Conservation (phyloP, 305 asterid genomes). For the Fraxinus ornus region DNA sequence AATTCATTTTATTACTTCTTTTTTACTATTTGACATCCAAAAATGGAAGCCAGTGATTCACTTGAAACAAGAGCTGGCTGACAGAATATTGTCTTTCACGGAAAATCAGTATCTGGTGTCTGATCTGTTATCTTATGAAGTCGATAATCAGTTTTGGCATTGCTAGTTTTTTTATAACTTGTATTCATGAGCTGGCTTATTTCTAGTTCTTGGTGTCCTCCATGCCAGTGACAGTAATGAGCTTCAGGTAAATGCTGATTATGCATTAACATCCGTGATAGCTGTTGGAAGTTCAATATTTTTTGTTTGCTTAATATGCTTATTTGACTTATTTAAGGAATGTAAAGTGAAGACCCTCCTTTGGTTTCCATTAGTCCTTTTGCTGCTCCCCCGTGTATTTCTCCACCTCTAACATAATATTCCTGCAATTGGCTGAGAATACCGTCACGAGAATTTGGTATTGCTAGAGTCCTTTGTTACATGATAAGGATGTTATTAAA, state of each 20-base stretch:
- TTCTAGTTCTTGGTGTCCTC: background rate
- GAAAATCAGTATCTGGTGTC: slow-evolving; percentile 4
- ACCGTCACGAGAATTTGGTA: background rate
- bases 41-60: background rate
- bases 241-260: background rate
- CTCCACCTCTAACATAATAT: background rate
- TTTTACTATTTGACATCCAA: background rate
- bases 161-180: background rate
- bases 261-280: background rate
- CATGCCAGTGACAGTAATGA: background rate
- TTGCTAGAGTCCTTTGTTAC: slow-evolving; percentile 3
- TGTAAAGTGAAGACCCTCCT: background rate
- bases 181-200: background rate
- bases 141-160: background rate
- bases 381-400: background rate
- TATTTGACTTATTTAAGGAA: background rate
- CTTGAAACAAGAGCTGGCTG: background rate
- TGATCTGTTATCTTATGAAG: background rate
- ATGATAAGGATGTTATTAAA: background rate
- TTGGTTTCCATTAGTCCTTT: background rate
- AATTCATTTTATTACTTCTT: background rate
- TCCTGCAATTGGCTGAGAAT: slow-evolving; percentile 4
- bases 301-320: background rate
- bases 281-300: background rate
- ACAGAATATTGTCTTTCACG: background rate